Percentiles rank a stretch among this genome's conserved stretches.
Conservation (phyloP, 495 filamentous ascomycete genomes). For the Clohesyomyces aquaticus region DNA sequence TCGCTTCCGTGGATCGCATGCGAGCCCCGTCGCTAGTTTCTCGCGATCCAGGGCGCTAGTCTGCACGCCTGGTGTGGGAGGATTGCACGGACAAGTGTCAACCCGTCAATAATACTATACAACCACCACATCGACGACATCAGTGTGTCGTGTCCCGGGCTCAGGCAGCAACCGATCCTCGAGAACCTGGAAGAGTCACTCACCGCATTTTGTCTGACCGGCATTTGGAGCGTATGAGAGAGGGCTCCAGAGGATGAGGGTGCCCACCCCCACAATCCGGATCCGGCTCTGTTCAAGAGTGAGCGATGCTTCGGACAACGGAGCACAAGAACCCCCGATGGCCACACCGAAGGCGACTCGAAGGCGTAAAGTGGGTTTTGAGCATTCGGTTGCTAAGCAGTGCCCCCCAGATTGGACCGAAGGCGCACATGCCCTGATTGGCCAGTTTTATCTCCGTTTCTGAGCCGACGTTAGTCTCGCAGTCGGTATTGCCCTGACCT, state of each 20-base stretch:
- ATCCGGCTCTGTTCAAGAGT: not conserved
- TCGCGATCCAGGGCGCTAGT: not conserved
- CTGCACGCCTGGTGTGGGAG: not conserved
- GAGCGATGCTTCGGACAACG: not conserved
- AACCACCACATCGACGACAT: no score
- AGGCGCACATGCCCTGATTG: constrained; percentile 3
- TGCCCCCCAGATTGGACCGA: not conserved
- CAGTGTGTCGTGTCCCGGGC: not conserved
- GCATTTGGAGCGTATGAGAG: not conserved
- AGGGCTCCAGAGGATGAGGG: no score
- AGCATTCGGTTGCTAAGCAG: constrained; percentile 11
- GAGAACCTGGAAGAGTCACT: not conserved
- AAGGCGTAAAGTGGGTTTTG: constrained; percentile 23
- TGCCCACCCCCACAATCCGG: not conserved
- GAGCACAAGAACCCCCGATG: not conserved
- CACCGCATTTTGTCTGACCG: not conserved
- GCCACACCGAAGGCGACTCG: not conserved
- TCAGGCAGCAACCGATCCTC: not conserved
- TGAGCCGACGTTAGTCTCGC: constrained; percentile 20
- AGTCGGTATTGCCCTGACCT: constrained; percentile 18
- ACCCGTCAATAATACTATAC: not conserved
- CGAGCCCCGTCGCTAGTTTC: not conserved
- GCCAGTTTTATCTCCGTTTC: constrained; percentile 23
- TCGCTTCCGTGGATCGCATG: not conserved
- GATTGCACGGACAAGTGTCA: not conserved